A percentile compares a stretch with the other conserved stretches of the same genome.
Conservation (phyloP, 768 basidiomycete species). For the Exsudoporus frostii region DNA sequence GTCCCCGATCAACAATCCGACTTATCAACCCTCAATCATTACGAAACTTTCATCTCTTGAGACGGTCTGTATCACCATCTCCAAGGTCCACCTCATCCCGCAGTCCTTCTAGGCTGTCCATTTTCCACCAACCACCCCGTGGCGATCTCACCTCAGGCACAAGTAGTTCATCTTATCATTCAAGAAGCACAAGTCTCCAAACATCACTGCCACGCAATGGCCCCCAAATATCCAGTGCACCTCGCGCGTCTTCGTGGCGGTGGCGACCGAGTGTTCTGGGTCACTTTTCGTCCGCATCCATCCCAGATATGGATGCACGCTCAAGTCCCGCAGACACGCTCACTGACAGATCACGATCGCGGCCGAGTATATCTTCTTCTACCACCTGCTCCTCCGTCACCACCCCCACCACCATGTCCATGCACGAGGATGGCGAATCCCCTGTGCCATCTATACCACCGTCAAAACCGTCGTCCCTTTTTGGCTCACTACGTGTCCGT, state of each 20-base stretch:
- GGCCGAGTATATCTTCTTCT: constrained; percentile 61
- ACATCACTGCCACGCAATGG: constrained; percentile 32
- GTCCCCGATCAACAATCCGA: constrained; percentile 33
- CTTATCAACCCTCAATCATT: constrained; percentile 39
- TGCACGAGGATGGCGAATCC: constrained; percentile 40
- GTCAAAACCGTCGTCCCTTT: constrained; percentile 33
- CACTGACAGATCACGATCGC: constrained; percentile 47
- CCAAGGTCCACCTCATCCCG: constrained; percentile 33
- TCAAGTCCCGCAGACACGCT: constrained; percentile 40
- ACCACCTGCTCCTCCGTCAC: constrained; percentile 51
- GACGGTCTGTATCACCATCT: constrained; percentile 40
- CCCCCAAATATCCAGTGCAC: constrained; percentile 3
- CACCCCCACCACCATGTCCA: constrained; percentile 30
- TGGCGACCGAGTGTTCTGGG: constrained; percentile 67
- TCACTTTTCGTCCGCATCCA: constrained; percentile 54
- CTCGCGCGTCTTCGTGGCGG: constrained; percentile 34
- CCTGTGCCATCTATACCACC: constrained; percentile 38
- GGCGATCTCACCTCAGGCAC: constrained; percentile 26
- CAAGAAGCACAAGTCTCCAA: constrained; percentile 49
- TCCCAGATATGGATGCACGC: constrained; percentile 42
- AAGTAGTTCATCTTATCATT: constrained; percentile 37
- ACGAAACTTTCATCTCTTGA: constrained; percentile 42
- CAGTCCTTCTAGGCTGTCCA: constrained; percentile 40
- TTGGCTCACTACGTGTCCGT: constrained; percentile 32
- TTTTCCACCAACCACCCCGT: constrained; percentile 39